Percentiles rank a stretch among this genome's conserved stretches.
Evolutionary conservation across 1,139 yeast genomes (phyloP).

Genomic region (Hansenula lynferdii): DNA sequence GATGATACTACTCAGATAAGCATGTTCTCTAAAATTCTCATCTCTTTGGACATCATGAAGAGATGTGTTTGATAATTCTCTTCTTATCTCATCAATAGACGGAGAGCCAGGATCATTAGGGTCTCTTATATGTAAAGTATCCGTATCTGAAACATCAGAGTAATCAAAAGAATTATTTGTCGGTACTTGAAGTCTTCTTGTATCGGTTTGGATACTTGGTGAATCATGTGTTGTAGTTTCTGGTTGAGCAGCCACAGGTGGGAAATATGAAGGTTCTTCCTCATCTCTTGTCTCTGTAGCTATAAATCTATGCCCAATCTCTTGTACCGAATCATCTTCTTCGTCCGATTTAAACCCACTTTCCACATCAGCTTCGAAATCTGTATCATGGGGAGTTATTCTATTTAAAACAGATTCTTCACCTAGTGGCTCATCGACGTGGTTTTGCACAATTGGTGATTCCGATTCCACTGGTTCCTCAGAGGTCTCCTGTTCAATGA

Average conservation of each 20-base stretch:
- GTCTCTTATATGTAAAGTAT: conserved; percentile 19
- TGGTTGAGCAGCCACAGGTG: conserved; percentile 1
- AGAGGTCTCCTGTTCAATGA: not conserved
- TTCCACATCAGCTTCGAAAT: too few relatives aligned
- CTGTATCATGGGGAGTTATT: too few relatives aligned
- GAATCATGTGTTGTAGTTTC: not conserved
- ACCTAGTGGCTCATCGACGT: too few relatives aligned
- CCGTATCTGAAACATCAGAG: conserved; percentile 19
- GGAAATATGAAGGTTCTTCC: not conserved
- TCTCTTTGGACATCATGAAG: not conserved
- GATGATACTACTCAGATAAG: conserved; percentile 18
- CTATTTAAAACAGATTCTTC: too few relatives aligned
- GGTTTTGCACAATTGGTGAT: not conserved
- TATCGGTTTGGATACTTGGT: not conserved
- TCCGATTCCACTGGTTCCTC: not conserved
- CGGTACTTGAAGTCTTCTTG: not conserved
- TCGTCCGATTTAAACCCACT: too few relatives aligned
- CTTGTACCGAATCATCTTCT: conserved; percentile 2
- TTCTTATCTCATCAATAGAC: conserved; percentile 1
- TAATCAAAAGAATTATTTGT: conserved; percentile 9
- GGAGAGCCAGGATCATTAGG: conserved; percentile 4
- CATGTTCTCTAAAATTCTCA: conserved; percentile 15
- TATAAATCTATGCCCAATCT: too few relatives aligned
- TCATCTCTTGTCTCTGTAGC: conserved; percentile 1
- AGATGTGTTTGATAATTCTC: not conserved